Evolutionary conservation across 805 yeast species (phyloP).

Genomic region (Yamadazyma olivae): DNA sequence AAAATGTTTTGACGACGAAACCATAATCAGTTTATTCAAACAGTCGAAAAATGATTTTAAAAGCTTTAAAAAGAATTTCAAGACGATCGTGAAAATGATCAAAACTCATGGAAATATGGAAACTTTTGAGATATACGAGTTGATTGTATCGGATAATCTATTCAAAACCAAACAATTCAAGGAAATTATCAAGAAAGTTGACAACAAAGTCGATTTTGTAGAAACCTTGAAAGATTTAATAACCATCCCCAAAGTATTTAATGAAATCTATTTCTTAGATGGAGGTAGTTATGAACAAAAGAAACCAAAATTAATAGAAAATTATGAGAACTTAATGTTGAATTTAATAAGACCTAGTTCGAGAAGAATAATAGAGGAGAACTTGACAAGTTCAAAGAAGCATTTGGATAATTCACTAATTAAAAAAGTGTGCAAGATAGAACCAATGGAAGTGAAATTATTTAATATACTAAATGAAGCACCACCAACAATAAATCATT

Average conservation of each 20-base stretch:
- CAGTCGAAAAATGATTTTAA: conserved; percentile 17
- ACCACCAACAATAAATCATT: conserved; percentile 61
- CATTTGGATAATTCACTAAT: conserved; percentile 6
- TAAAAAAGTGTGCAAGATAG: not conserved
- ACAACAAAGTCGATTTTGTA: not conserved
- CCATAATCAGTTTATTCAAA: conserved; percentile 8
- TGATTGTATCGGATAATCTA: conserved; percentile 26
- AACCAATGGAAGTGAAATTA: conserved; percentile 54
- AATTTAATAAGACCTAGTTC: conserved; percentile 34
- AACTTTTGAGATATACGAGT: conserved; percentile 29
- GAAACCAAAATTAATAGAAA: conserved; percentile 28
- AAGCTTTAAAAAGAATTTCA: conserved; percentile 22
- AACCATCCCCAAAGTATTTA: conserved; percentile 17
- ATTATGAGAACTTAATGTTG: conserved; percentile 36
- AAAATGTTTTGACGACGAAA: conserved; percentile 10
- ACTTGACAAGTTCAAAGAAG: conserved; percentile 18
- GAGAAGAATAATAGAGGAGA: conserved; percentile 27
- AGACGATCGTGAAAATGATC: conserved; percentile 23
- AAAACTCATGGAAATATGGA: conserved; percentile 3
- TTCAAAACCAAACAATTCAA: conserved; percentile 23
- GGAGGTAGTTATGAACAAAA: conserved; percentile 21
- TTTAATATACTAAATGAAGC: conserved; percentile 79
- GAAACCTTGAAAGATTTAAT: not conserved
- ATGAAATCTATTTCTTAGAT: conserved; percentile 43
- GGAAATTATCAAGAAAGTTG: conserved; percentile 15